phyloP scores from a whole-genome alignment of 1,284 basidiomycete genomes.

The Puccinia triticina region DNA sequence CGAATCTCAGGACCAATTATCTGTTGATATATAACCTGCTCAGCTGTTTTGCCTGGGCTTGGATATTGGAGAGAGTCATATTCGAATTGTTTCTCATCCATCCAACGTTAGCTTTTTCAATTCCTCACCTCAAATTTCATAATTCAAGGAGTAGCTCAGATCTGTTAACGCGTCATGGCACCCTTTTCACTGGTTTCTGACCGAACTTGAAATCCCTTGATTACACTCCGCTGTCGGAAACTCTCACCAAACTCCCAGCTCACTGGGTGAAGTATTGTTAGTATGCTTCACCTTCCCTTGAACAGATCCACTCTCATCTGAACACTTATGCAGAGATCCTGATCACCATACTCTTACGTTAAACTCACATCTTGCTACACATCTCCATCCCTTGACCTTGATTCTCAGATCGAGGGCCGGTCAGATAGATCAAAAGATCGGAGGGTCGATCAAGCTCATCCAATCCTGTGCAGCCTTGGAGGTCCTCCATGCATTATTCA shows the following conservation, averaged over 20 bases:
- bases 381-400: neutral
- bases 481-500: slow-evolving; percentile 76
- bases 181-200: too few relatives aligned
- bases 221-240: too few relatives aligned
- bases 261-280: neutral
- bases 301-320: neutral
- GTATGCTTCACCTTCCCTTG: neutral
- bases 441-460: slow-evolving; percentile 62
- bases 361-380: neutral
- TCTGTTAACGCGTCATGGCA: too few relatives aligned
- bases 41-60: slow-evolving; percentile 39
- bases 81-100: slow-evolving; percentile 1
- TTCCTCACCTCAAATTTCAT: too few relatives aligned
- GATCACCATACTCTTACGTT: neutral
- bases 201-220: neutral
- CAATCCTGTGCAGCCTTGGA: slow-evolving; percentile 82
- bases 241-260: neutral
- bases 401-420: slow-evolving; percentile 21
- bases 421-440: slow-evolving; percentile 15
- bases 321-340: neutral
- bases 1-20: slow-evolving; percentile 21
- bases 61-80: slow-evolving; percentile 19
- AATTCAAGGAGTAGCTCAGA: too few relatives aligned
- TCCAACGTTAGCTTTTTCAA: neutral
- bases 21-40: slow-evolving; percentile 15